These are phyloP conservation scores for Backusella tarrabulga DNA, from an alignment of 192 early-diverging fungal species.

Conservation along the genomic window DNA sequence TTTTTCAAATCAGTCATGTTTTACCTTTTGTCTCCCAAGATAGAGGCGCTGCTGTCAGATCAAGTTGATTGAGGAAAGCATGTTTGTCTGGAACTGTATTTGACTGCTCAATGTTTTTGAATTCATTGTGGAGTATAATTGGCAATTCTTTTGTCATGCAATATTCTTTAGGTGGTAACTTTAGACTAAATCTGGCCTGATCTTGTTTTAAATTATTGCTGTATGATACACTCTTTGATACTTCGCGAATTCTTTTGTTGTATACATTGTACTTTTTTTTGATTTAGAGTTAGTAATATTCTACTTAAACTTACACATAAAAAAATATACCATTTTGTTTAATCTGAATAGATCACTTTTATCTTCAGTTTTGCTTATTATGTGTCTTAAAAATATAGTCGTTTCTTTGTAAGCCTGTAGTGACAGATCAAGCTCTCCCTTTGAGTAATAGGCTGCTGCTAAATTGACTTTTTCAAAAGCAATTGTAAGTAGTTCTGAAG, in stretches of 20 bases:
- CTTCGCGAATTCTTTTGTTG: background rate
- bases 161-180: background rate
- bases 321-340: background rate
- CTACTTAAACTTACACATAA: background rate
- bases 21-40: background rate
- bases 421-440: background rate
- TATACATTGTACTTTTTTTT: conserved; percentile 3
- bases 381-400: background rate
- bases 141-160: background rate
- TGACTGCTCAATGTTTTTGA: background rate
- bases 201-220: background rate
- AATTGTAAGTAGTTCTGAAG: background rate
- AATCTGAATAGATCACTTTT: background rate
- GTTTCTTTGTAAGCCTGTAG: background rate
- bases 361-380: background rate
- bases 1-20: background rate
- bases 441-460: background rate
- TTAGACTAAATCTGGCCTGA: background rate
- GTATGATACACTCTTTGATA: background rate
- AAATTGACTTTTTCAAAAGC: conserved; percentile 1
- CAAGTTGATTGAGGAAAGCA: background rate
- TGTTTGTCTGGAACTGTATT: background rate
- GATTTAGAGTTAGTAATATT: background rate
- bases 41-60: background rate
- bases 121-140: background rate